These are phyloP conservation scores for Tricladium varicosporioides DNA, from an alignment of 2,329 filamentous ascomycete species.

Conservation along the genomic window DNA sequence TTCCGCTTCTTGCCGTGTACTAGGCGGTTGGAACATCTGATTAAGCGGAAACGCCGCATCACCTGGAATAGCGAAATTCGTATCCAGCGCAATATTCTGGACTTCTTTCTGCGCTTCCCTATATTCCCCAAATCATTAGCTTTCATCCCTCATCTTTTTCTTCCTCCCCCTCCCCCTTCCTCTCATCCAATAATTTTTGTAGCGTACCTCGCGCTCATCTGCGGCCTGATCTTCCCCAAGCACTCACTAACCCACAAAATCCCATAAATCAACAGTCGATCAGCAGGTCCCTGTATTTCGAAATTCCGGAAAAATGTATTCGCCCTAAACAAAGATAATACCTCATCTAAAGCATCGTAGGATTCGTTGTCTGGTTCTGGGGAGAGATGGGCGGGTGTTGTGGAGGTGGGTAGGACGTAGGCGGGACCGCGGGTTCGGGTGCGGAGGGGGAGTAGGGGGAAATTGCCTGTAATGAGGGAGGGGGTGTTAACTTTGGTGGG, in stretches of 20 bases:
- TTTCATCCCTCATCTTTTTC: not conserved
- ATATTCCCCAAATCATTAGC: too few species aligned
- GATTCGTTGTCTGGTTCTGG: slow-evolving; percentile 84
- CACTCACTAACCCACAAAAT: slow-evolving; percentile 94
- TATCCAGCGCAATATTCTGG: slow-evolving; percentile 86
- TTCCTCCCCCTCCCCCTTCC: too few species aligned
- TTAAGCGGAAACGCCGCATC: slow-evolving; percentile 92
- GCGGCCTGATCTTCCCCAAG: slow-evolving; percentile 79
- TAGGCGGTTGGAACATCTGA: slow-evolving; percentile 91
- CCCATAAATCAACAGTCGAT: slow-evolving; percentile 92
- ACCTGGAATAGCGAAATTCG: slow-evolving; percentile 89
- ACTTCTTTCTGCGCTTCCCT: slow-evolving; percentile 68
- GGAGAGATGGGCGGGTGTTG: slow-evolving; percentile 46
- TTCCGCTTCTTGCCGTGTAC: slow-evolving; percentile 86
- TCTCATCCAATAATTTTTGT: too few species aligned
- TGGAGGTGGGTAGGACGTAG: slow-evolving; percentile 68
- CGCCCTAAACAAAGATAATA: slow-evolving; percentile 87
- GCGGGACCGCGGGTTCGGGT: slow-evolving; percentile 95
- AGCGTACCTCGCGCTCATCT: slow-evolving; percentile 63
- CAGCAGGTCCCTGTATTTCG: slow-evolving; percentile 94
- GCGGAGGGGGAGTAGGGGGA: slow-evolving; percentile 89
- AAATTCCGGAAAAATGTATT: slow-evolving; percentile 99
- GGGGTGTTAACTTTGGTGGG: too few species aligned
- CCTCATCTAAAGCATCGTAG: slow-evolving; percentile 95
- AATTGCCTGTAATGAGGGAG: slow-evolving; percentile 65